phyloP scores from a whole-genome alignment of 768 basidiomycete genomes.

The Lyophyllum decastes region DNA sequence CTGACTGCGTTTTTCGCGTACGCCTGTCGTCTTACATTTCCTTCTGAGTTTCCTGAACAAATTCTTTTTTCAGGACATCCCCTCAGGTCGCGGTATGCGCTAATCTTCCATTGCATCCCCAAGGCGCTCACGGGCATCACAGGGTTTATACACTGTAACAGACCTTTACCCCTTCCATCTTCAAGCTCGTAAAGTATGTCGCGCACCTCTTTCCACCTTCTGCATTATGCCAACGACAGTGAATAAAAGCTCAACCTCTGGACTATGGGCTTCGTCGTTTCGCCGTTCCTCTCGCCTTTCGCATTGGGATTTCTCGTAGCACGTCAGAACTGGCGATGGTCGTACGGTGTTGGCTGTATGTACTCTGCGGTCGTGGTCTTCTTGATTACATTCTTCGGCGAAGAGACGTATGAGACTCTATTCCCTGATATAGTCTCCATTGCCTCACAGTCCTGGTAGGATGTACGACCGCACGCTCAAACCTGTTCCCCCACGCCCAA shows the following conservation, averaged over 20 bases:
- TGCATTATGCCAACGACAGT: background rate
- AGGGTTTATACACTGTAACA: slow-evolving; percentile 51
- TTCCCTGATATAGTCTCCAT: background rate
- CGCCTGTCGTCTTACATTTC: background rate
- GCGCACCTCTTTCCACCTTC: background rate
- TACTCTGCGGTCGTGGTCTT: slow-evolving; percentile 56
- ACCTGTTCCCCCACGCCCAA: slow-evolving; percentile 46
- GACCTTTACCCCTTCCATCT: slow-evolving; percentile 63
- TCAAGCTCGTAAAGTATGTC: slow-evolving; percentile 50
- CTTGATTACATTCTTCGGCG: slow-evolving; percentile 59
- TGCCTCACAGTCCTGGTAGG: slow-evolving; percentile 27
- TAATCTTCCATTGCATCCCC: background rate
- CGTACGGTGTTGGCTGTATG: slow-evolving; percentile 65
- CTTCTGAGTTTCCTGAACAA: background rate
- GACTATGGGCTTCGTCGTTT: slow-evolving; percentile 75
- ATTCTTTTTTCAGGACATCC: slow-evolving; percentile 34
- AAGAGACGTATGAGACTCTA: slow-evolving; percentile 56
- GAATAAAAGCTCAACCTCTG: slow-evolving; percentile 57
- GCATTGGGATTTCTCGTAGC: slow-evolving; percentile 70
- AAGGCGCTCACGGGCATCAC: background rate
- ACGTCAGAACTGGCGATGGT: slow-evolving; percentile 60
- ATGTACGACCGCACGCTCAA: slow-evolving; percentile 62
- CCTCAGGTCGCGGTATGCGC: slow-evolving; percentile 48
- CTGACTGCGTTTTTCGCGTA: slow-evolving; percentile 33
- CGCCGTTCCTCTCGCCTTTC: slow-evolving; percentile 66